Conservation (phyloP, 805 yeast genomes). For the Starmerella kuoi region DNA sequence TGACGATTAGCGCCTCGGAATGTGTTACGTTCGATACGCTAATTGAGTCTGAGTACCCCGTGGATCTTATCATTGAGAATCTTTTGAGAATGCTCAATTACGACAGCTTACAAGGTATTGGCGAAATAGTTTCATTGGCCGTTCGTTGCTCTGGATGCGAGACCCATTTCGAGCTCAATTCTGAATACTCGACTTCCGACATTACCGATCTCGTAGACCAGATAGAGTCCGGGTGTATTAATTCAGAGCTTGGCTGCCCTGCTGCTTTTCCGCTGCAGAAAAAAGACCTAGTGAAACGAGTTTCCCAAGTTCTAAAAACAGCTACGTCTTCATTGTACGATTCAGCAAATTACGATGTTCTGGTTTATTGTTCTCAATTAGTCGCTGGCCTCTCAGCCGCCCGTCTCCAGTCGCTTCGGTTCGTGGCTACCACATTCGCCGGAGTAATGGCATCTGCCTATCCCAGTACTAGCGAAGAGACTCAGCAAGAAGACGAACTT, state of each 20-base stretch:
- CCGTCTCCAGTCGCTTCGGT: constrained; percentile 18
- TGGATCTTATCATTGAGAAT: constrained; percentile 18
- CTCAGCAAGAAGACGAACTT: neutral
- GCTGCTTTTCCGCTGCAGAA: constrained; percentile 14
- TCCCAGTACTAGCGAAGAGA: neutral
- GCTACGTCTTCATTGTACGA: constrained; percentile 7
- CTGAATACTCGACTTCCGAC: neutral
- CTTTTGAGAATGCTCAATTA: constrained; percentile 20
- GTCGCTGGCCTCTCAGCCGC: constrained; percentile 7
- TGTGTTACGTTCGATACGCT: constrained; percentile 18
- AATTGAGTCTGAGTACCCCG: constrained; percentile 15
- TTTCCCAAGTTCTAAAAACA: constrained; percentile 1
- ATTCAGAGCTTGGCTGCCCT: constrained; percentile 7
- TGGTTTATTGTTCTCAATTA: constrained; percentile 1
- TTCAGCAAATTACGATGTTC: constrained; percentile 7
- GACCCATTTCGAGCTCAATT: constrained; percentile 6
- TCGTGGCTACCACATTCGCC: constrained; percentile 9
- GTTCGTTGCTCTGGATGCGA: constrained; percentile 16
- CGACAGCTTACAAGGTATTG: constrained; percentile 18
- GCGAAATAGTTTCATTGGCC: constrained; percentile 15
- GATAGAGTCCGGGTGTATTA: constrained; percentile 10
- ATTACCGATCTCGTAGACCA: neutral
- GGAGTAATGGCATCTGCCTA: neutral
- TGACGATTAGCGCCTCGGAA: neutral
- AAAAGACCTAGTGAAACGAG: constrained; percentile 6